phyloP scores from a whole-genome alignment of 148 eudicot genomes.

The Amaranthus cruentus region DNA sequence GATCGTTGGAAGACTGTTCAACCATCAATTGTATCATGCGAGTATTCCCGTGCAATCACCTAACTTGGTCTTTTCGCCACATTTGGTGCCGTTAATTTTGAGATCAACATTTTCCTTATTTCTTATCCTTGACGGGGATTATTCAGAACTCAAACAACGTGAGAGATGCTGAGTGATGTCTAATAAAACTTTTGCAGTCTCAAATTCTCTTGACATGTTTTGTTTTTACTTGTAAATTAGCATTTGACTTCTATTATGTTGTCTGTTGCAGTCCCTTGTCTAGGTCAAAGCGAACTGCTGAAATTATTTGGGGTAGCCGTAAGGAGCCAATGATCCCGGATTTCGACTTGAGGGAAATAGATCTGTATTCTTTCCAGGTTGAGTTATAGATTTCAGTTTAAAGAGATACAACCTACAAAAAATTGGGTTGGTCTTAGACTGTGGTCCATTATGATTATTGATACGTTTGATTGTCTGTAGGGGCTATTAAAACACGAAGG shows the following conservation, averaged over 20 bases:
- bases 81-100: too few relatives aligned
- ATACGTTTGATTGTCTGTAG: conserved; percentile 39
- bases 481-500: conserved; percentile 95
- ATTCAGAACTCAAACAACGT: too few relatives aligned
- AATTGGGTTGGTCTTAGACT: not conserved
- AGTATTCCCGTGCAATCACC: too few relatives aligned
- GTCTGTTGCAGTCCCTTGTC: conserved; percentile 58
- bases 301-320: conserved; percentile 82
- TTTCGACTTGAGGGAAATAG: conserved; percentile 75
- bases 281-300: conserved; percentile 92
- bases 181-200: not conserved
- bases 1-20: too few relatives aligned
- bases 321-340: conserved; percentile 69
- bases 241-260: conserved; percentile 3
- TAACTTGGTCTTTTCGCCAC: too few relatives aligned
- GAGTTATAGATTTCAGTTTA: conserved; percentile 28
- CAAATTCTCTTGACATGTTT: not conserved
- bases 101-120: too few relatives aligned
- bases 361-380: conserved; percentile 89
- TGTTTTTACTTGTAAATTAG: not conserved
- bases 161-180: too few relatives aligned
- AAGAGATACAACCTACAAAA: not conserved
- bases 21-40: too few relatives aligned
- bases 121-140: too few relatives aligned
- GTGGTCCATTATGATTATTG: conserved; percentile 17